Percentiles rank a stretch among this genome's conserved stretches.
phyloP scores from a whole-genome alignment of 345 rosid species.

The Melaleuca alternifolia region DNA sequence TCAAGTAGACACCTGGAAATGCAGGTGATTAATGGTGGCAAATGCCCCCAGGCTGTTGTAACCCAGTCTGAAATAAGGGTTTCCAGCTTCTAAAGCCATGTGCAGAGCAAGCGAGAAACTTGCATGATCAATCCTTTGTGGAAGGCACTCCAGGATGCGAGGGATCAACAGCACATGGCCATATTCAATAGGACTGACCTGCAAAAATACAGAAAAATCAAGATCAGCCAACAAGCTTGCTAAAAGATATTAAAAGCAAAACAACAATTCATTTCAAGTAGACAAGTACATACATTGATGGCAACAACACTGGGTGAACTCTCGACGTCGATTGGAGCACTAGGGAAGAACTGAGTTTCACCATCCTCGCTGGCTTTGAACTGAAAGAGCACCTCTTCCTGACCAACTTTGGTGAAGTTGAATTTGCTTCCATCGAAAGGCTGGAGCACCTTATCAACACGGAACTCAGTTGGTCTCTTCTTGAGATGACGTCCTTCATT shows the following conservation, averaged over 20 bases:
- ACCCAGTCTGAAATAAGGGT: constrained; percentile 79
- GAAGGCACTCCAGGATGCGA: constrained; percentile 71
- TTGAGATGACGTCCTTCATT: constrained; percentile 90
- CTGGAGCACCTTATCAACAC: constrained; percentile 89
- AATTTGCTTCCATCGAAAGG: constrained; percentile 86
- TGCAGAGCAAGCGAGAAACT: constrained; percentile 73
- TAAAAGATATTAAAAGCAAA: neutral
- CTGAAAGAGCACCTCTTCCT: constrained; percentile 93
- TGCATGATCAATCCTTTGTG: constrained; percentile 82
- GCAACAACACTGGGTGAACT: constrained; percentile 86
- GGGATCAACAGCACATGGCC: constrained; percentile 95
- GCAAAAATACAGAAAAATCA: neutral
- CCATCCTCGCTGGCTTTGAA: constrained; percentile 69
- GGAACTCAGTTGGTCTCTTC: constrained; percentile 96
- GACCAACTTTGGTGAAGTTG: constrained; percentile 92
- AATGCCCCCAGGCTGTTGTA: constrained; percentile 98
- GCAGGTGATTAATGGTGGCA: constrained; percentile 97
- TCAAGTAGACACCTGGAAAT: constrained; percentile 63
- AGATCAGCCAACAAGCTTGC: neutral
- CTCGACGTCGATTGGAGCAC: constrained; percentile 52
- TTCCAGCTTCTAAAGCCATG: constrained; percentile 79
- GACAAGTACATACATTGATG: constrained; percentile 50
- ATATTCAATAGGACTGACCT: constrained; percentile 98
- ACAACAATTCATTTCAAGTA: neutral
- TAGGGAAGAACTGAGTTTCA: constrained; percentile 41